Evolutionary conservation across 345 rosid species (phyloP).

Genomic region (Eucalyptus cladocalyx): DNA sequence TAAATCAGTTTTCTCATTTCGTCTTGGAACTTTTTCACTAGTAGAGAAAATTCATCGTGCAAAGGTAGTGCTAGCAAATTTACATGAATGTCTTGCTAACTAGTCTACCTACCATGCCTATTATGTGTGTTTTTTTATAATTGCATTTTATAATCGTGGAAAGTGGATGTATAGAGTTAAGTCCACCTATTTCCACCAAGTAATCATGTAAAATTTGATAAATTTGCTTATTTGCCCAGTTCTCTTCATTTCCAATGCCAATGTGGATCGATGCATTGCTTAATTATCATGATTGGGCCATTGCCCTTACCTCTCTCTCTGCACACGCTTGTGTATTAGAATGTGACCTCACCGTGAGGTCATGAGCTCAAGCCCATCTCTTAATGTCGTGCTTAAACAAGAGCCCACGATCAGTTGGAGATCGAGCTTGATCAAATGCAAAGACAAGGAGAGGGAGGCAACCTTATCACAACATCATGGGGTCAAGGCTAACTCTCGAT

Average conservation of each 20-base stretch:
- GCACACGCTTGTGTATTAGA: background rate
- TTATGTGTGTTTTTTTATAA: background rate
- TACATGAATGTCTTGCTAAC: background rate
- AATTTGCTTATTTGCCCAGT: background rate
- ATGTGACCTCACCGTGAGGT: background rate
- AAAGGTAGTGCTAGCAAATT: background rate
- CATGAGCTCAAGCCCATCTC: background rate
- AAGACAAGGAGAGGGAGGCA: background rate
- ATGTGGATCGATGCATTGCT: background rate
- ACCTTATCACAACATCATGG: background rate
- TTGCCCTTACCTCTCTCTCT: background rate
- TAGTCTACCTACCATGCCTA: background rate
- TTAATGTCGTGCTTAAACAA: background rate
- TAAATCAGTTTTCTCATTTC: too few relatives aligned
- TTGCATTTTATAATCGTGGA: too few relatives aligned
- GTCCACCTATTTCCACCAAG: background rate
- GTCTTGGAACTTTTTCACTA: background rate
- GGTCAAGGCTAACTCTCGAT: background rate
- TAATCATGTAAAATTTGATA: background rate
- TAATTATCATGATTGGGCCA: background rate
- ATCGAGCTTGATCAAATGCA: background rate
- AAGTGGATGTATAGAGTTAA: background rate
- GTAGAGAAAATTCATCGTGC: background rate
- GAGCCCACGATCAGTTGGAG: background rate
- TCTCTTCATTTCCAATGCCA: background rate